Percentiles rank a stretch among this genome's conserved stretches.
Evolutionary conservation across 495 filamentous ascomycete species (phyloP).

Genomic region (Pseudomonodictys pantanalensis): DNA sequence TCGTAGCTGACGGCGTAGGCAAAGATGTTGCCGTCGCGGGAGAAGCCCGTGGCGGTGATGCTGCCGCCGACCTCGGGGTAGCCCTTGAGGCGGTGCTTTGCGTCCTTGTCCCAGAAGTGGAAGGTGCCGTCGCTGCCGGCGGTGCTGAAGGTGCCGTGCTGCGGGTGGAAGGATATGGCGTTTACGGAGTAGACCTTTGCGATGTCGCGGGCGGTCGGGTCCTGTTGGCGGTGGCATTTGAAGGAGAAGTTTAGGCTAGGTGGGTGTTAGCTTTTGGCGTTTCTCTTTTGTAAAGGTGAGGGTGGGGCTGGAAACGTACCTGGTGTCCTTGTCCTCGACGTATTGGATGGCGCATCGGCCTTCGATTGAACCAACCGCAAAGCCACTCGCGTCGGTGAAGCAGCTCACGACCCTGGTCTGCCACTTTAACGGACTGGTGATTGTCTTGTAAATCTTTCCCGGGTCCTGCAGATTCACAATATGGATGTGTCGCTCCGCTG

Average conservation of each 20-base stretch:
- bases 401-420: conserved; percentile 84
- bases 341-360: conserved; percentile 88
- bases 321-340: conserved; percentile 79
- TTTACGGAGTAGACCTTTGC: conserved; percentile 88
- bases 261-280: neutral
- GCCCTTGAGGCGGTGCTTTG: conserved; percentile 80
- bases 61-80: conserved; percentile 81
- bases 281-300: neutral
- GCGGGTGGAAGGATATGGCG: conserved; percentile 82
- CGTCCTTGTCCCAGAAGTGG: conserved; percentile 78
- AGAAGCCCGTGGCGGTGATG: conserved; percentile 77
- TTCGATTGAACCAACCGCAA: conserved; percentile 84
- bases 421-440: conserved; percentile 81
- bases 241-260: conserved; percentile 78
- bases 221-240: conserved; percentile 84
- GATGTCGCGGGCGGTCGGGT: conserved; percentile 58
- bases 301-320: conserved; percentile 45
- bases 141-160: conserved; percentile 86
- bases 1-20: conserved; percentile 92
- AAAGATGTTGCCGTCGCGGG: conserved; percentile 72
- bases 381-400: conserved; percentile 78
- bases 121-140: conserved; percentile 86
- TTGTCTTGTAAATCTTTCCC: conserved; percentile 72
- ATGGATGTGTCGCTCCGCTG: conserved; percentile 85
- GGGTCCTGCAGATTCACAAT: conserved; percentile 79